Evolutionary conservation across 2,329 filamentous ascomycete genomes (phyloP).

Genomic region (Xylariaceae sp.): DNA sequence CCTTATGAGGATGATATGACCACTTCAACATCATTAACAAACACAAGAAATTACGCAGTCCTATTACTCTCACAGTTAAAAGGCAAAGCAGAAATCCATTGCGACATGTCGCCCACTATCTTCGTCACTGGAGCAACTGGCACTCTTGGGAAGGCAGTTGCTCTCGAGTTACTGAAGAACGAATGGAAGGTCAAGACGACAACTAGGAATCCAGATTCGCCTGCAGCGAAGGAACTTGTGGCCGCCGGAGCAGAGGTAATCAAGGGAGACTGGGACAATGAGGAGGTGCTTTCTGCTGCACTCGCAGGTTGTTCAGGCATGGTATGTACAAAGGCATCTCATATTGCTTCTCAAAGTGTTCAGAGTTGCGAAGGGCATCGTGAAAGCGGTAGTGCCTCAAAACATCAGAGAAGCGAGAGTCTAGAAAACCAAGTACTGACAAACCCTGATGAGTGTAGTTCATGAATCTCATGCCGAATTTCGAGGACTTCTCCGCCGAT

Average conservation of each 20-base stretch:
- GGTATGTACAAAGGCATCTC: not conserved
- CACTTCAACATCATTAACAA: no score
- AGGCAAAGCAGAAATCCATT: not conserved
- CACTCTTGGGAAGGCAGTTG: conserved; percentile 17
- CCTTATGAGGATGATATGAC: no score
- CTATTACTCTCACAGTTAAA: not conserved
- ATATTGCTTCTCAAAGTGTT: not conserved
- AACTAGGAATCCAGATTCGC: conserved; percentile 9
- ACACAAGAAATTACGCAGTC: not conserved
- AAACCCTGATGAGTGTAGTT: not conserved
- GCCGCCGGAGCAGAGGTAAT: conserved; percentile 16
- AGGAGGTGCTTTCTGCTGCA: conserved; percentile 5
- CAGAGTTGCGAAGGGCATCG: no score
- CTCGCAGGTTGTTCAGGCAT: conserved; percentile 20
- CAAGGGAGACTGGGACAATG: conserved; percentile 21
- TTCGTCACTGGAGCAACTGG: conserved; percentile 22
- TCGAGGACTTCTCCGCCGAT: conserved; percentile 7
- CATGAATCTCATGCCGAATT: conserved; percentile 4
- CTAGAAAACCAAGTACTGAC: no score
- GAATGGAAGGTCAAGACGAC: conserved; percentile 20
- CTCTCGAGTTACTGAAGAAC: conserved; percentile 11
- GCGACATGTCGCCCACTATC: conserved; percentile 16
- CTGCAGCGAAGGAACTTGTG: conserved; percentile 12
- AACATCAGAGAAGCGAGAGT: no score
- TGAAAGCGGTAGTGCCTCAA: no score